Evolutionary conservation across 148 eudicot genomes (phyloP), one percentile per base, ranked within the genome.

Genomic region (Simmondsia chinensis): DNA sequence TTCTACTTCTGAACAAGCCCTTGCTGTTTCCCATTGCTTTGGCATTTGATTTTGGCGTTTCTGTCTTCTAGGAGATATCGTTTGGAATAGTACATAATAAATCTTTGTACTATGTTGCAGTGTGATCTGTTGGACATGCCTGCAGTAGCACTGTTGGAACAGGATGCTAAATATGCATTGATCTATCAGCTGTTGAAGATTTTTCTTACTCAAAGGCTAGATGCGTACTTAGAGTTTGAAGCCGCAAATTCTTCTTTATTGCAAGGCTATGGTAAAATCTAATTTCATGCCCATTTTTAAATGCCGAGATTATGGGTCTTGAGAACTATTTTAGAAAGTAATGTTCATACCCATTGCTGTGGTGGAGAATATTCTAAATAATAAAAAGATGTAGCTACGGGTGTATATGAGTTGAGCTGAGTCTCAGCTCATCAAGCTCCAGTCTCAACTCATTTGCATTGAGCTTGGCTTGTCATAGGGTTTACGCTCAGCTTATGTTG

Each of bases 71-170:
- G 7, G 38, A 13, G 22, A 13, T 42, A 5, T 31, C 29, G 7
- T 26, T 1, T 13, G 26, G 13, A 44, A 20, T 20, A 9, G 33
- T 29, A 25, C 20, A 6, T 7, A 20, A 29, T 37, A 4, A n/a
- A n/a, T n/a, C n/a, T 9, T 7, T 12, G 6, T 26, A 9, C 14
- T 24, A 39, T 13, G 23, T 66, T 59, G 66, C 83, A 91, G 99
- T 77, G 83, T 60, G 99, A 82, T 68, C 61, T 86, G 71, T 68
- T 91, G 39, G 82, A 91, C 39, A 65, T 86, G 79, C 81, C 96
- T 40, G 86, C 89, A 39, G 80, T 91, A 28, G 63, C 64, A 7
- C 99, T 85, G 59, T 58, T 91, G 57, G 99, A 86, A 79, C 76
- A 86, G 20, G 99, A 91, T 43, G 57, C 69, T 30, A 77, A 72